Conservation (phyloP, 345 rosid species). For the Eucalyptus pumila region DNA sequence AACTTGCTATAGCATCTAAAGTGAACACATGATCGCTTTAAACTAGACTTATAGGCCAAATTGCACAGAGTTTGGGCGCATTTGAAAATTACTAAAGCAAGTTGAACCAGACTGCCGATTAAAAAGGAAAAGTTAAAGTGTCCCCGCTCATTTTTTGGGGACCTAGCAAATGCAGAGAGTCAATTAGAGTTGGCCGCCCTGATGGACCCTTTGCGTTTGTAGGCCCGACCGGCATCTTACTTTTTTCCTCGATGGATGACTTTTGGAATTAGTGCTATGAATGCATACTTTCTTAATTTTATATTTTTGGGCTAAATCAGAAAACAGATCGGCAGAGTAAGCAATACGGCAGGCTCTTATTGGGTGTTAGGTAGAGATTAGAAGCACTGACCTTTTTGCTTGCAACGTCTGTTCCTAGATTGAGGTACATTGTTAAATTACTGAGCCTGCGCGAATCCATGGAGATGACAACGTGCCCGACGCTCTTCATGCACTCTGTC, state of each 20-base stretch:
- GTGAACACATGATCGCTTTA: background rate
- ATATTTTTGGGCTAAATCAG: background rate
- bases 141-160: too few species aligned
- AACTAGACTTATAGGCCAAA: background rate
- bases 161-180: too few species aligned
- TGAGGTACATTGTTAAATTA: too few species aligned
- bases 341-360: background rate
- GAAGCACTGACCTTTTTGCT: background rate
- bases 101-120: fast-evolving
- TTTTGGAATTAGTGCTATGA: background rate
- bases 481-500: too few species aligned
- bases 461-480: background rate
- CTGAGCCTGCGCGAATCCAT: background rate
- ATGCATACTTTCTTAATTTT: too few species aligned
- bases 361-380: background rate
- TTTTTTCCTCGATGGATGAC: background rate
- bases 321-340: background rate
- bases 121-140: too few species aligned
- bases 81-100: background rate
- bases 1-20: background rate
- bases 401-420: too few species aligned
- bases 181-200: too few species aligned
- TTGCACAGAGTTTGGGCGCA: background rate
- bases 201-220: fast-evolving
- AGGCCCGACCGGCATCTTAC: too few species aligned